Percentiles rank a stretch among this genome's conserved stretches.
Evolutionary conservation across 208 protist species (phyloP).

Genomic region (Porcisia hertigi): DNA sequence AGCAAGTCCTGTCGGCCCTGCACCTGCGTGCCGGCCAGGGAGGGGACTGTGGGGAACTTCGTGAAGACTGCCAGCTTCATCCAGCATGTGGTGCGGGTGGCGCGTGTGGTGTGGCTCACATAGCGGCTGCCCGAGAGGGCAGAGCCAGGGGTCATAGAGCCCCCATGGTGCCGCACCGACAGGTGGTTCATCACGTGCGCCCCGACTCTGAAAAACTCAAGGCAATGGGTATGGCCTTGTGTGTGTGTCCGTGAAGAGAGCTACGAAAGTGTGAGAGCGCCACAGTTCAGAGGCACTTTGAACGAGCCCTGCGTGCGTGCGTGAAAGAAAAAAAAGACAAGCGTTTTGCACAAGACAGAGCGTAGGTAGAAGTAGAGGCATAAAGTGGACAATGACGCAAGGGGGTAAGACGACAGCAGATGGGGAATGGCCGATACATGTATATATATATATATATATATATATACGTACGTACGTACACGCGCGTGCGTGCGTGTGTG

Average conservation of each 20-base stretch:
- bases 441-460: too few relatives aligned
- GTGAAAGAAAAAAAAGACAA: neutral
- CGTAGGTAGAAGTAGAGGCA: too few relatives aligned
- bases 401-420: too few relatives aligned
- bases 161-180: constrained; percentile 47
- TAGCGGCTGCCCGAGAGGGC: constrained; percentile 54
- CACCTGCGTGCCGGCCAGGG: constrained; percentile 62
- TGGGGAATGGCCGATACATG: too few relatives aligned
- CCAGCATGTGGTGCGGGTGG: constrained; percentile 56
- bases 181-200: constrained; percentile 28
- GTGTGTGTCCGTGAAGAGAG: neutral
- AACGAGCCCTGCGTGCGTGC: neutral
- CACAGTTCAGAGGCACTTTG: neutral
- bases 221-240: neutral
- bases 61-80: constrained; percentile 78
- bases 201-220: neutral
- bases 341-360: too few relatives aligned
- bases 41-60: constrained; percentile 63
- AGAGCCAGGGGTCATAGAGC: constrained; percentile 52
- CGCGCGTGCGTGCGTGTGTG: too few relatives aligned
- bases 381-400: too few relatives aligned
- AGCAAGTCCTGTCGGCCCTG: constrained; percentile 49
- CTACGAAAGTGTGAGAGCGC: neutral
- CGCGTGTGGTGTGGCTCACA: constrained; percentile 51
- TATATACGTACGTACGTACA: too few relatives aligned